Conservation (phyloP, 2,329 filamentous ascomycete genomes). For the Xylaria sp. region DNA sequence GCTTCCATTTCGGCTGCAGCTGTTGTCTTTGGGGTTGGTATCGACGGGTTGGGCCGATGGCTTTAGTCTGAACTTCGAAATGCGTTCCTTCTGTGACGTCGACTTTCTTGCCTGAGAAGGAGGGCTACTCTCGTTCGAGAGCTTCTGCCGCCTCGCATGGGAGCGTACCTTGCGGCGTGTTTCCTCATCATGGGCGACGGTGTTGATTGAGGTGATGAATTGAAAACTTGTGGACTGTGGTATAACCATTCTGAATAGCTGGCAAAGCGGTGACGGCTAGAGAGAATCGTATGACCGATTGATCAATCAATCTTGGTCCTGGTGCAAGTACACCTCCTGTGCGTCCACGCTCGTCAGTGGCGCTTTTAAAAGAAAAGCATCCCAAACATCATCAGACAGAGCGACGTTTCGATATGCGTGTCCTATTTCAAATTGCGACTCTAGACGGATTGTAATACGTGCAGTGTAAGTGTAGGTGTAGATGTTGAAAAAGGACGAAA, state of each 20-base stretch:
- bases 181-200: slow-evolving; percentile 51
- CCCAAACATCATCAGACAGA: not conserved
- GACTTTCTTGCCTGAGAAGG: slow-evolving; percentile 45
- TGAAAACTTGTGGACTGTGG: slow-evolving; percentile 46
- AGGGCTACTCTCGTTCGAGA: slow-evolving; percentile 43
- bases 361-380: slow-evolving; percentile 23
- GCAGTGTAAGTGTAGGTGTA: slow-evolving; percentile 2
- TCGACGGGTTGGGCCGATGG: slow-evolving; percentile 31
- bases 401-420: slow-evolving; percentile 24
- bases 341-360: slow-evolving; percentile 17
- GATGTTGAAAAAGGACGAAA: slow-evolving; percentile 28
- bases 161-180: slow-evolving; percentile 51
- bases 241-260: slow-evolving; percentile 34
- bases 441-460: slow-evolving; percentile 12
- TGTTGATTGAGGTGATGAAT: slow-evolving; percentile 53
- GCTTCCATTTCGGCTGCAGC: slow-evolving; percentile 19
- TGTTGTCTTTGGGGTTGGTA: slow-evolving; percentile 4
- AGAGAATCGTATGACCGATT: slow-evolving; percentile 17
- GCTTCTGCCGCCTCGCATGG: slow-evolving; percentile 50
- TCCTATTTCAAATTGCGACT: slow-evolving; percentile 20
- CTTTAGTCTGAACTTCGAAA: slow-evolving; percentile 50
- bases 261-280: not conserved
- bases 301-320: slow-evolving; percentile 3
- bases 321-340: slow-evolving; percentile 15
- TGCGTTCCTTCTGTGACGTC: slow-evolving; percentile 49